Evolutionary conservation across 805 yeast species (phyloP), one percentile per base, ranked within the genome.

Genomic region (Myxozyma melibiosi): DNA sequence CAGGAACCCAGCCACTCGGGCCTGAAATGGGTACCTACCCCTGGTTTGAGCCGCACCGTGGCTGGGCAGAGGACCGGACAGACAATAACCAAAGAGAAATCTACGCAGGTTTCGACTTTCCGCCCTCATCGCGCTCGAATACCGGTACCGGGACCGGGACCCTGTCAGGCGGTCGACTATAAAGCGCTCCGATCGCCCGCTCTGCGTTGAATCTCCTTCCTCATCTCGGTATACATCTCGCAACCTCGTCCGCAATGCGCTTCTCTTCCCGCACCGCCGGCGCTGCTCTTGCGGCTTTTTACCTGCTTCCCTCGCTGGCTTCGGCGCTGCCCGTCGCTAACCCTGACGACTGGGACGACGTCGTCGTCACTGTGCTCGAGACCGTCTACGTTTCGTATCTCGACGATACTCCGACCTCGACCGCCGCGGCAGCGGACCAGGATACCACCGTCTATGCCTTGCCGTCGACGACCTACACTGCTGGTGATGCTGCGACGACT

Each of bases 21-120:
- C 25, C 44, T 16, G 4, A 11, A 24, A 13, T 24, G 24, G 44
- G 30, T 27, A 11, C 18, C 18, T 4, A 9, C 30, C 44, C 44
- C 44, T 25, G 30, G 44, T 31, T 30, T 41, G 44, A 41, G 44
- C 44, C 44, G 44, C 44, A 41, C 43, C 4, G 37, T 28, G 47
- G 47, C 47, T 42, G 47, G 47, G 42, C 42, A 2, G 27, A 14
- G 2, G 20, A 9, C 27, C 42, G n/a, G n/a, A n/a, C n/a, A n/a
- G n/a, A n/a, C n/a, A n/a, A n/a, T n/a, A n/a, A n/a, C n/a, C n/a
- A n/a, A n/a, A n/a, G n/a, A n/a, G n/a, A n/a, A n/a, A n/a, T n/a
- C n/a, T n/a, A n/a, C n/a, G n/a, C n/a, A n/a, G n/a, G n/a, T n/a
- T n/a, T n/a, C n/a, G n/a, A n/a, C n/a, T n/a, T n/a, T n/a, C n/a